phyloP scores from a whole-genome alignment of 2,329 filamentous ascomycete genomes.

The Epichloe elymi region DNA sequence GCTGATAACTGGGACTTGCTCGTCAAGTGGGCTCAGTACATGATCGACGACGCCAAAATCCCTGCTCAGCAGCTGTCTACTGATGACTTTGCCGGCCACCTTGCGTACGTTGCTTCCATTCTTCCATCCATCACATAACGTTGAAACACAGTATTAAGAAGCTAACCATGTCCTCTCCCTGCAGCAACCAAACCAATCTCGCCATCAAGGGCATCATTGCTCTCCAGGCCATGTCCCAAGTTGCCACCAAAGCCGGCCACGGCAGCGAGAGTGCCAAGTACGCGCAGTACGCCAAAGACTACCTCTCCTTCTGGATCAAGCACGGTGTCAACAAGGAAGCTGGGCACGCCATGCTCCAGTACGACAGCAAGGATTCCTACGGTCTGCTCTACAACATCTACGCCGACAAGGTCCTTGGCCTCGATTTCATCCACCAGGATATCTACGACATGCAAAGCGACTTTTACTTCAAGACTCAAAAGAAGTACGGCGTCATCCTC shows the following conservation, averaged over 20 bases:
- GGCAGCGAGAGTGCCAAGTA: constrained; percentile 44
- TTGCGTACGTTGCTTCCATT: constrained; percentile 10
- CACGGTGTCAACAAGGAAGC: constrained; percentile 57
- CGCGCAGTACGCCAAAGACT: constrained; percentile 48
- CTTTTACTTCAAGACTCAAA: constrained; percentile 61
- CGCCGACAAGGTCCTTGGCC: constrained; percentile 62
- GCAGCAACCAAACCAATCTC: constrained; percentile 60
- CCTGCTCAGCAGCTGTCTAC: constrained; percentile 69
- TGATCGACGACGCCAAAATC: constrained; percentile 62
- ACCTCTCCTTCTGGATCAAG: constrained; percentile 60
- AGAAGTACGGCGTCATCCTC: constrained; percentile 69
- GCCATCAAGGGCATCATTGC: constrained; percentile 76
- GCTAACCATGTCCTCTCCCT: not conserved
- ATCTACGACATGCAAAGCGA: constrained; percentile 67
- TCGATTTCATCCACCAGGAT: constrained; percentile 56
- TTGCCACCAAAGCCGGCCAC: constrained; percentile 50
- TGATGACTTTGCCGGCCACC: constrained; percentile 70
- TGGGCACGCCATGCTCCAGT: constrained; percentile 64
- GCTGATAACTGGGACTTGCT: constrained; percentile 56
- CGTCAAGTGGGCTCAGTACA: constrained; percentile 66
- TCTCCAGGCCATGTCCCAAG: constrained; percentile 65
- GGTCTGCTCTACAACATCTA: constrained; percentile 67
- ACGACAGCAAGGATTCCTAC: constrained; percentile 47
- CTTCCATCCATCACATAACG: not conserved
- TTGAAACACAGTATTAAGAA: not conserved